Base-by-base conservation (phyloP, 202 grass and related monocot species). In the Schoenoplectus tabernaemontani region DNA sequence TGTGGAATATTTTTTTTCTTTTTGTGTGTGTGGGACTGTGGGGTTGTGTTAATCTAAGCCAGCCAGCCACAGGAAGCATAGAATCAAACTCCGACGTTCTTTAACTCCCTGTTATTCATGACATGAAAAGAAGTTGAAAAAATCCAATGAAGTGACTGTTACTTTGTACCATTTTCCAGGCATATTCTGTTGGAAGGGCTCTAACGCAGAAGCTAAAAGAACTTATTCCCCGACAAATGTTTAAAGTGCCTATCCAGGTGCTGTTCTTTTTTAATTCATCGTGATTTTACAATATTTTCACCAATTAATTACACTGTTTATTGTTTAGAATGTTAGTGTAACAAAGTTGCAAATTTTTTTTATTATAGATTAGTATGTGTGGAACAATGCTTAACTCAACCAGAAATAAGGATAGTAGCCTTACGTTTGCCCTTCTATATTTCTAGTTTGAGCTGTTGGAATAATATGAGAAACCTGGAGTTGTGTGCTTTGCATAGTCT, bases 171-270 rank as follows among this genome's bases (percentile, higher is more conserved):
- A 43, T 78, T 89, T 86, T 85, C n/a, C 61, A 97, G 93, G 85
- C 93, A 83, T 97, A 97, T 85, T 50, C 91, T 87, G 86, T 97
- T 59, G 95, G 95, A 66, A 97, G 91, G 69, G 95, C 95, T 23
- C 84, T 97, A 37, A 92, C 95, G 57, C 80, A 92, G 83, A 97
- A 92, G 57, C 87, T 97, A 50, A 97, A 97, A 84, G 91, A 97
- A 86, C 91, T 97, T 62, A 97, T 97, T 87, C 94, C 94, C 77
- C 87, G 94, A 70, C 94, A 97, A 77, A 90, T 97, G 94, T 97
- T 97, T 85, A 97, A 82, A 89, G 81, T 97, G 77, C 94, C 94
- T 77, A 97, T 97, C 76, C 94, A 97, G 83, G 94, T 97, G 80
- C 80, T 67, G 54, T 11, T 78, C 1, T n/a, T 84, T 41, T 88